Conservation (phyloP, 768 basidiomycete genomes). For the Lactarius vividus region DNA sequence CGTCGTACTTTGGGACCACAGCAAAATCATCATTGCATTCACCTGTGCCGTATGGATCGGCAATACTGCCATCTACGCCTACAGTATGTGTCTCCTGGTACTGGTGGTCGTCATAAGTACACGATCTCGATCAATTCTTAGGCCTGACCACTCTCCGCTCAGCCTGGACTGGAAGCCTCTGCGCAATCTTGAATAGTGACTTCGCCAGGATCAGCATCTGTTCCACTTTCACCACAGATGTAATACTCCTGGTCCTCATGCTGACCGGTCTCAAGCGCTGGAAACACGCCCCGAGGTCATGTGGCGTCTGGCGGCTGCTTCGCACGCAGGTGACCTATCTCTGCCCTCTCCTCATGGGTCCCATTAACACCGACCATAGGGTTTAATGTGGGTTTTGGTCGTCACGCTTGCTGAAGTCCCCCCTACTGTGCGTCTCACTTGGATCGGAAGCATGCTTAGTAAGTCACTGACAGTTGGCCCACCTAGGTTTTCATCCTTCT, state of each 20-base stretch:
- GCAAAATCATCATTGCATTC: background rate
- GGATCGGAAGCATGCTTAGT: background rate
- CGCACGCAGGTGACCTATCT: conserved; percentile 8
- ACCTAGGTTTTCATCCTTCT: conserved; percentile 19
- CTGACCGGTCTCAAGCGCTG: conserved; percentile 18
- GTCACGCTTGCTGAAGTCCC: conserved; percentile 19
- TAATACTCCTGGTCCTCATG: conserved; percentile 20
- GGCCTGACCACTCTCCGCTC: conserved; percentile 1
- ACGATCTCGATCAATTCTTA: background rate
- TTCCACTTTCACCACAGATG: conserved; percentile 11
- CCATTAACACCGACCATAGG: conserved; percentile 1
- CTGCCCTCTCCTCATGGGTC: background rate
- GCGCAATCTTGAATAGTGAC: background rate
- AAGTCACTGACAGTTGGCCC: background rate
- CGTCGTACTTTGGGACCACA: conserved; percentile 14
- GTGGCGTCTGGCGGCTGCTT: conserved; percentile 15
- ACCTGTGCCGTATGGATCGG: conserved; percentile 2
- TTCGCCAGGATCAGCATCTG: conserved; percentile 2
- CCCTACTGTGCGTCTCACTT: conserved; percentile 11
- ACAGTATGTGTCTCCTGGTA: conserved; percentile 1
- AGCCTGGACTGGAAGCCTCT: background rate
- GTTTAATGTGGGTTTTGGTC: conserved; percentile 10
- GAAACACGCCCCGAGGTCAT: background rate
- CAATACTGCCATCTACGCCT: background rate
- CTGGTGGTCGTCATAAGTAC: background rate